Base-by-base conservation (phyloP, 192 early-diverging fungal genomes). In the Lunasporangiospora selenospora region DNA sequence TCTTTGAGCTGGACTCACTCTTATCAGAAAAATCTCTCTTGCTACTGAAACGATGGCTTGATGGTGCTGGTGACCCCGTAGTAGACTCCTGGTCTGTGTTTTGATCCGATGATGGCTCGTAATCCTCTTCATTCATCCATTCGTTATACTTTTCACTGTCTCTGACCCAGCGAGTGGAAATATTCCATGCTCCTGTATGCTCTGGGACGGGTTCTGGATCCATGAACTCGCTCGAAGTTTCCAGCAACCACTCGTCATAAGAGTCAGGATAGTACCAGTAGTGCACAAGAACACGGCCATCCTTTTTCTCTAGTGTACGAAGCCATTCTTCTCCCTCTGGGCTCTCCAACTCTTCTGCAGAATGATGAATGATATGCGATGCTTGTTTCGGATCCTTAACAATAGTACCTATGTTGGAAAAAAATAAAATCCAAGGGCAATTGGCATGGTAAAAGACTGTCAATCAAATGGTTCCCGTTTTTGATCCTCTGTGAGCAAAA, bases 61-160 rank as follows among this genome's bases (percentile, higher is more conserved):
- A 62, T 16, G 69, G 69, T 18, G 69, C 69, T 3, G 69, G 69
- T 1, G 69, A 73, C 32, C 69, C 61, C 1, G 48, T 21, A 11
- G 42, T 24, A 9, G 69, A 62, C 18, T 62, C 59, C 26, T 63
- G 63, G 13, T 78, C 78, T 26, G 58, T 44, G 15, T 29, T 75
- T 53, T 61, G 76, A 55, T 78, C 84, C 65, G 58, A 63, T 56
- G 47, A 75, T 60, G 66, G 66, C 45, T 93, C 92, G 58, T 94
- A 95, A 58, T 95, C 93, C 66, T 93, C 91, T 62, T 92, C 92
- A 55, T 91, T 92, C 82, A 90, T 88, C 88, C 91, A 89, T 65
- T 95, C 92, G 75, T 89, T 88, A 57, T 85, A 91, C 21, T 75
- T 73, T 29, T 69, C 58, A 71, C 89, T 93, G 56, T 94, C 93